These are phyloP conservation scores for Suillus paluster DNA, from an alignment of 768 basidiomycete species.

Conservation along the genomic window DNA sequence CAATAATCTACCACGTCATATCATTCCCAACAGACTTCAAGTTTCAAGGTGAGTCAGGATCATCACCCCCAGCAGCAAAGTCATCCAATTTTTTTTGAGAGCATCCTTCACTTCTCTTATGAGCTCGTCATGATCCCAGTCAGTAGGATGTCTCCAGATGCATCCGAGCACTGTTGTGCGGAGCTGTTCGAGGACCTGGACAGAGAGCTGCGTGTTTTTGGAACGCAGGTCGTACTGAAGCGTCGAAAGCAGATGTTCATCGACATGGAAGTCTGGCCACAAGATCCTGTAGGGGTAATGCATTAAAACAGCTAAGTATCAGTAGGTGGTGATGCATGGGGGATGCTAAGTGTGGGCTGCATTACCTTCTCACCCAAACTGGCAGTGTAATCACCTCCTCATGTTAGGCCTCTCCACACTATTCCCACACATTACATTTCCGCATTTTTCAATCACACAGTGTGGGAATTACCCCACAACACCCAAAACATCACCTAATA, in stretches of 20 bases:
- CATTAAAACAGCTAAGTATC: too few relatives aligned
- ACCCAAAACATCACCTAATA: too few relatives aligned
- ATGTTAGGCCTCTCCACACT: too few relatives aligned
- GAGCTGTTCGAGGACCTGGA: conserved; percentile 94
- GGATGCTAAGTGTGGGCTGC: too few relatives aligned
- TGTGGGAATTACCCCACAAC: too few relatives aligned
- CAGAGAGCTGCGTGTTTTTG: conserved; percentile 61
- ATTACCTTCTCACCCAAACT: too few relatives aligned
- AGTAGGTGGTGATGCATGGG: too few relatives aligned
- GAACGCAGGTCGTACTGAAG: conserved; percentile 56
- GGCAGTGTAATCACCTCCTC: too few relatives aligned
- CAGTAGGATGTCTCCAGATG: conserved; percentile 81
- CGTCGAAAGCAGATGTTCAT: conserved; percentile 49
- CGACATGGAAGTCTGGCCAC: conserved; percentile 81
- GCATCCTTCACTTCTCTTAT: conserved; percentile 59
- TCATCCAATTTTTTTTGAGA: conserved; percentile 68
- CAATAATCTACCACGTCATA: conserved; percentile 16
- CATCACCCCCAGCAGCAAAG: conserved; percentile 40
- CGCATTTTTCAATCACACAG: too few relatives aligned
- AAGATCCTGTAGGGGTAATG: too few relatives aligned
- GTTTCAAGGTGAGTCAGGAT: conserved; percentile 13
- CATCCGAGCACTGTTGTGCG: conserved; percentile 79
- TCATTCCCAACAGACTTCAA: neutral
- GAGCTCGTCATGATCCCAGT: conserved; percentile 81
- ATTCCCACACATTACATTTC: too few relatives aligned